Percentiles rank a stretch among this genome's conserved stretches.
Conservation (phyloP, 2,329 filamentous ascomycete genomes). For the Colletotrichum gigasporum region DNA sequence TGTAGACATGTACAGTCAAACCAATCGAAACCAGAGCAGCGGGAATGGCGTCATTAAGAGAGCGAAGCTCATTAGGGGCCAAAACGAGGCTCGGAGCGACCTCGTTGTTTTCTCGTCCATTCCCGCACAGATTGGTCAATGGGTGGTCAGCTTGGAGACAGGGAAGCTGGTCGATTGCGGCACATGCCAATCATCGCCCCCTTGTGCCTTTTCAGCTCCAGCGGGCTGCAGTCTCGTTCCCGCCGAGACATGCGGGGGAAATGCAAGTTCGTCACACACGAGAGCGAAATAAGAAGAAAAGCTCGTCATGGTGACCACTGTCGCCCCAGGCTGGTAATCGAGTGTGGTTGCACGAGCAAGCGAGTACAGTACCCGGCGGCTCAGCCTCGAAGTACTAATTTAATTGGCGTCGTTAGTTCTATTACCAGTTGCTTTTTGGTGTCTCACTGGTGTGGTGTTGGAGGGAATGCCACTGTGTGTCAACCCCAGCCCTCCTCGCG, state of each 20-base stretch:
- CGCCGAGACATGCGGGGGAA: background rate
- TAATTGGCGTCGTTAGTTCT: background rate
- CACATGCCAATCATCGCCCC: background rate
- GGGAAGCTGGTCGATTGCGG: background rate
- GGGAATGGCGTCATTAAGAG: background rate
- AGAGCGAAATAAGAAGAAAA: background rate
- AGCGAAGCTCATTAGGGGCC: background rate
- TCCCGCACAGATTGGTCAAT: background rate
- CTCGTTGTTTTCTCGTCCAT: background rate
- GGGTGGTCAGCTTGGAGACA: slow-evolving; percentile 4
- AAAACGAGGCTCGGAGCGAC: background rate
- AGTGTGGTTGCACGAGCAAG: background rate
- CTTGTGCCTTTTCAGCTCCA: slow-evolving; percentile 2
- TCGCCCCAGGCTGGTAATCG: background rate
- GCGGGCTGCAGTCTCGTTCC: background rate
- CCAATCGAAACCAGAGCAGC: background rate
- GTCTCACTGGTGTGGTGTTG: background rate
- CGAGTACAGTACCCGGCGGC: background rate
- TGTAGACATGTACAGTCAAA: too few species aligned
- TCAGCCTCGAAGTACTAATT: background rate
- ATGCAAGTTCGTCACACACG: background rate
- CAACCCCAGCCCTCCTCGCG: too few species aligned
- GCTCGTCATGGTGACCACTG: background rate
- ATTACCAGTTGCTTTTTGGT: background rate
- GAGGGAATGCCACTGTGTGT: too few species aligned